Conservation (phyloP, 805 yeast genomes). For the Suhomyces sp. region DNA sequence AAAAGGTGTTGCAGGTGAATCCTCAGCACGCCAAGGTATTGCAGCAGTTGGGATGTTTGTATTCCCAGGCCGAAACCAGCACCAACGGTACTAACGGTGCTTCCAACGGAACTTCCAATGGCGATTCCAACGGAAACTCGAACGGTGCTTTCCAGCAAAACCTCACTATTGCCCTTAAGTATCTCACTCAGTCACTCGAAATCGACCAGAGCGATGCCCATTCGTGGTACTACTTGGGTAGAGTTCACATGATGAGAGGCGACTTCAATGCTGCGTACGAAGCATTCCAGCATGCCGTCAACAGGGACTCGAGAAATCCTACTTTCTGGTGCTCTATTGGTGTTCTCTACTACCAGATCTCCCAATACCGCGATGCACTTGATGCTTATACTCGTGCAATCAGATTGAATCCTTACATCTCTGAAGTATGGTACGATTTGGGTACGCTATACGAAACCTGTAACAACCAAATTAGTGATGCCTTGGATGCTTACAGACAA, state of each 20-base stretch:
- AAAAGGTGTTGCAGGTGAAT: slow-evolving; percentile 81
- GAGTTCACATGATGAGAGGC: slow-evolving; percentile 94
- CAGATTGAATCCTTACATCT: slow-evolving; percentile 88
- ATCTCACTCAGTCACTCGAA: slow-evolving; percentile 83
- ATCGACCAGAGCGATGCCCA: slow-evolving; percentile 90
- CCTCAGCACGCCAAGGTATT: slow-evolving; percentile 95
- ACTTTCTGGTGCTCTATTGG: slow-evolving; percentile 98
- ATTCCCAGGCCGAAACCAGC: slow-evolving; percentile 52
- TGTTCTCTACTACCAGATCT: slow-evolving; percentile 91
- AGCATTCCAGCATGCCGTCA: slow-evolving; percentile 97
- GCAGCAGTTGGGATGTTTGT: slow-evolving; percentile 93
- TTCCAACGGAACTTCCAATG: slow-evolving; percentile 5
- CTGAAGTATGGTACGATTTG: slow-evolving; percentile 98
- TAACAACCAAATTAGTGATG: slow-evolving; percentile 92
- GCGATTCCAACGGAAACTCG: slow-evolving; percentile 3
- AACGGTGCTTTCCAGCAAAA: slow-evolving; percentile 58
- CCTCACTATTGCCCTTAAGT: slow-evolving; percentile 76
- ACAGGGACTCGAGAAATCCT: slow-evolving; percentile 93
- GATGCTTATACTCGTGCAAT: slow-evolving; percentile 98
- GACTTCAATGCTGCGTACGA: slow-evolving; percentile 96
- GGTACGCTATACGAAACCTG: slow-evolving; percentile 97
- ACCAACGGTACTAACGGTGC: slow-evolving; percentile 8
- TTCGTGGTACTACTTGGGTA: slow-evolving; percentile 94
- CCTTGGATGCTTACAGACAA: slow-evolving; percentile 93
- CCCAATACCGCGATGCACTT: slow-evolving; percentile 93